Conservation (phyloP, 2,329 filamentous ascomycete genomes). For the Aotearoamyces nothofagi region DNA sequence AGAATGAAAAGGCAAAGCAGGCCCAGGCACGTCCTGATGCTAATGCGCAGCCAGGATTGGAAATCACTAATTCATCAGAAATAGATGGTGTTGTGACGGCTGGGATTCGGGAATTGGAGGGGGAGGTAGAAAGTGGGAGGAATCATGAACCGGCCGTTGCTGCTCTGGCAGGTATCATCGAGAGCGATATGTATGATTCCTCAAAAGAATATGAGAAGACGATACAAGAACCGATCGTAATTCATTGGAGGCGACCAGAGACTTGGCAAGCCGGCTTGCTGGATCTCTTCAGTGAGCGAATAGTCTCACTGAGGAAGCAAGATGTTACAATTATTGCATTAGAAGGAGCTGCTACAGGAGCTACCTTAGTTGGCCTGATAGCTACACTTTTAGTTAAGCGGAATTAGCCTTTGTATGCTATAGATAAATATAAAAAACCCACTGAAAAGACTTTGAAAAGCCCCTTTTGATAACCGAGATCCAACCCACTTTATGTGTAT, state of each 20-base stretch:
- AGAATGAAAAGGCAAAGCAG: constrained; percentile 31
- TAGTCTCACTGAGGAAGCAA: constrained; percentile 47
- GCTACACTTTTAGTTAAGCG: constrained; percentile 15
- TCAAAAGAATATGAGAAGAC: constrained; percentile 1
- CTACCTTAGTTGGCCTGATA: constrained; percentile 34
- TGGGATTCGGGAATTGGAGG: constrained; percentile 11
- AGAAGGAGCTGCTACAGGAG: constrained; percentile 53
- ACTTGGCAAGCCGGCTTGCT: constrained; percentile 14
- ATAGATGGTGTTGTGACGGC: constrained; percentile 12
- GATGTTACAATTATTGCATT: constrained; percentile 57
- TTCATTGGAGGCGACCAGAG: constrained; percentile 7
- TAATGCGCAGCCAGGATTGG: not conserved
- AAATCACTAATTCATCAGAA: not conserved
- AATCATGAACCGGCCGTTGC: constrained; percentile 13
- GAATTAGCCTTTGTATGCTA: too few relatives aligned
- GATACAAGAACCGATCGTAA: constrained; percentile 4
- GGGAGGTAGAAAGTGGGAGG: constrained; percentile 6
- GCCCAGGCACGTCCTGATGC: constrained; percentile 3
- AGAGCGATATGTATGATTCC: constrained; percentile 5
- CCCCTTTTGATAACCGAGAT: too few relatives aligned
- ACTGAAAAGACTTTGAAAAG: too few relatives aligned
- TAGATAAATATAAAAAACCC: too few relatives aligned
- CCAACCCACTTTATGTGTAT: too few relatives aligned
- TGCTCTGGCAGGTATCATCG: constrained; percentile 10
- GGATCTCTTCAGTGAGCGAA: constrained; percentile 52